Conservation (phyloP, 2,329 filamentous ascomycete genomes). For the Penicillium brevicompactum region DNA sequence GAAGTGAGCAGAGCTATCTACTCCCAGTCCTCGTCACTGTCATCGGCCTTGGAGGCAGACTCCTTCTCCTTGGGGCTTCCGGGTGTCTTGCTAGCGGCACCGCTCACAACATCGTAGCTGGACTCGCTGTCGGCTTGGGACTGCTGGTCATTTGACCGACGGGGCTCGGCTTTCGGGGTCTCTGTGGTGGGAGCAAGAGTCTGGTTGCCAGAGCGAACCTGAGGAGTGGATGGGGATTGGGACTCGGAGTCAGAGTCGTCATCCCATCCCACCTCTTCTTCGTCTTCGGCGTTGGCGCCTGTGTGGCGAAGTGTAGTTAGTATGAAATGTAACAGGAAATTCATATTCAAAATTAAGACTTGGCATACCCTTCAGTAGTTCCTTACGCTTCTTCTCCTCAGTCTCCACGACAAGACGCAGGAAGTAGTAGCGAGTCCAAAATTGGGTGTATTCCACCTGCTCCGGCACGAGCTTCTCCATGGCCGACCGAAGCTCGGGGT, state of each 20-base stretch:
- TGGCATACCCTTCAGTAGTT: constrained; percentile 81
- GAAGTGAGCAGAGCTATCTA: constrained; percentile 42
- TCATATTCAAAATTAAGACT: constrained; percentile 10
- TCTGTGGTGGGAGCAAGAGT: constrained; percentile 36
- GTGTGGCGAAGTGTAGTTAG: constrained; percentile 9
- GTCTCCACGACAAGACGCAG: constrained; percentile 89
- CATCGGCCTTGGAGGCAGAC: constrained; percentile 46
- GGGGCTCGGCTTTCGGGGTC: constrained; percentile 66
- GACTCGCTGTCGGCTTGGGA: constrained; percentile 91
- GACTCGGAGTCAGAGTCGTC: constrained; percentile 69
- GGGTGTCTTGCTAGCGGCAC: constrained; percentile 75
- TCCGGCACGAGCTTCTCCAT: constrained; percentile 98
- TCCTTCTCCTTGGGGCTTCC: constrained; percentile 61
- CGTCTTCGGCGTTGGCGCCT: constrained; percentile 61
- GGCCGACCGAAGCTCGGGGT: constrained; percentile 77
- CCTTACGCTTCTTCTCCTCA: constrained; percentile 83
- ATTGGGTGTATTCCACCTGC: constrained; percentile 81
- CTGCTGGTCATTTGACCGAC: constrained; percentile 81
- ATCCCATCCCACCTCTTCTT: constrained; percentile 69
- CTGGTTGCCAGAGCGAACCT: constrained; percentile 42
- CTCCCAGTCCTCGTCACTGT: constrained; percentile 79
- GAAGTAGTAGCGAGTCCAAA: constrained; percentile 97
- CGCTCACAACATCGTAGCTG: constrained; percentile 92
- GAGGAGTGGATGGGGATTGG: constrained; percentile 45
- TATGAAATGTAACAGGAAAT: neutral